These are phyloP conservation scores for Calendula officinalis DNA, from an alignment of 129 eudicot genomes.

Conservation along the genomic window DNA sequence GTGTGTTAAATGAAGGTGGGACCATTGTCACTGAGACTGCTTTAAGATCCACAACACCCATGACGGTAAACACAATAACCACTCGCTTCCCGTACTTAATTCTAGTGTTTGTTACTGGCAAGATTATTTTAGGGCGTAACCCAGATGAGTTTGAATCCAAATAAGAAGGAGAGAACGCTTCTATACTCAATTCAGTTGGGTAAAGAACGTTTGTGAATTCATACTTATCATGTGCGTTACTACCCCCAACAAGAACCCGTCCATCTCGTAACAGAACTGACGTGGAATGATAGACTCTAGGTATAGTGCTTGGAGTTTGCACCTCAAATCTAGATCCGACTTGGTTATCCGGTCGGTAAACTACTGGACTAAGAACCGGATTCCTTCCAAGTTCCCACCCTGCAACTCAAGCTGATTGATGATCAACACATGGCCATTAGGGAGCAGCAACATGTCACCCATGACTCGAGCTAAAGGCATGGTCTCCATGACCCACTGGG, in stretches of 20 bases:
- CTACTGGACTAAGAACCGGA: slow-evolving; percentile 26
- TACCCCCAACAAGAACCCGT: slow-evolving; percentile 31
- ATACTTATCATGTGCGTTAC: slow-evolving; percentile 27
- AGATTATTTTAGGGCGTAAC: slow-evolving; percentile 12
- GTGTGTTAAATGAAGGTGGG: slow-evolving; percentile 33
- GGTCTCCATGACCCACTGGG: slow-evolving; percentile 33
- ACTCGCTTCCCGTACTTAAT: slow-evolving; percentile 5
- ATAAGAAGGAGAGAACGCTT: slow-evolving; percentile 27
- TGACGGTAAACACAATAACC: slow-evolving; percentile 2
- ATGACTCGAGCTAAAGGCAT: slow-evolving; percentile 38
- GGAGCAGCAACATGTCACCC: slow-evolving; percentile 34
- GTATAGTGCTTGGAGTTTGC: slow-evolving; percentile 24
- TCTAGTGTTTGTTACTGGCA: not conserved
- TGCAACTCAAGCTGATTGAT: slow-evolving; percentile 21
- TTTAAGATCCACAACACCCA: slow-evolving; percentile 10
- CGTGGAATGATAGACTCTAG: slow-evolving; percentile 31
- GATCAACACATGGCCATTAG: slow-evolving; percentile 23
- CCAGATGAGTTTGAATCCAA: slow-evolving; percentile 27
- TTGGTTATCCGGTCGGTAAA: slow-evolving; percentile 17
- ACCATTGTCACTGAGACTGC: slow-evolving; percentile 19
- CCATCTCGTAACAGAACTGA: slow-evolving; percentile 23
- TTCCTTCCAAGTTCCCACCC: slow-evolving; percentile 34
- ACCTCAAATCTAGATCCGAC: slow-evolving; percentile 23
- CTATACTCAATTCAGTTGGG: slow-evolving; percentile 29
- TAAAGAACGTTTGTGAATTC: slow-evolving; percentile 25